phyloP scores from a whole-genome alignment of 305 asterid species.

The Plantago lanceolata region DNA sequence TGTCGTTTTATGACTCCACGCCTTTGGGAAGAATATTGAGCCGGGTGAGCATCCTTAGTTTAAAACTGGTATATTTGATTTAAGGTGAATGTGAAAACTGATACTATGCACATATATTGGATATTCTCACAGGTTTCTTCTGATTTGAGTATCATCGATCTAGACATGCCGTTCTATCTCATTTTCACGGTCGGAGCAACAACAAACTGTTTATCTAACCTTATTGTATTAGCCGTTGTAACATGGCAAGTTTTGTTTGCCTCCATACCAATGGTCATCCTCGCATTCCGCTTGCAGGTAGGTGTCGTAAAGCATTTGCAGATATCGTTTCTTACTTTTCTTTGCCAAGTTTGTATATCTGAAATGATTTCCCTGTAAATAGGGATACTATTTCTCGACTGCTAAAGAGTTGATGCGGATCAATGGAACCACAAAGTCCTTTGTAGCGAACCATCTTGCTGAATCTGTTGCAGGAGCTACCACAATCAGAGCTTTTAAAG shows the following conservation, averaged over 20 bases:
- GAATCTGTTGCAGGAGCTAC: slow-evolving; percentile 78
- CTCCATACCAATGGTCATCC: slow-evolving; percentile 67
- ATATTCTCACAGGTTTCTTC: slow-evolving; percentile 56
- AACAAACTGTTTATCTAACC: slow-evolving; percentile 54
- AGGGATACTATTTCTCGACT: slow-evolving; percentile 77
- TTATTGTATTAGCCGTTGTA: slow-evolving; percentile 56
- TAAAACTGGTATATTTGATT: not conserved
- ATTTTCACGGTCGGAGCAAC: slow-evolving; percentile 73
- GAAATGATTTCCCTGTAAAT: slow-evolving; percentile 15
- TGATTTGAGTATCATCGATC: slow-evolving; percentile 88
- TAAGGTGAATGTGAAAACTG: not conserved
- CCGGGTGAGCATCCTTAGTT: slow-evolving; percentile 42
- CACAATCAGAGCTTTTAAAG: slow-evolving; percentile 78
- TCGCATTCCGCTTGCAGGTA: not conserved
- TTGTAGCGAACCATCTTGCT: slow-evolving; percentile 86
- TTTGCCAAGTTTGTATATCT: slow-evolving; percentile 3
- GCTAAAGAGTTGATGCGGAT: slow-evolving; percentile 91
- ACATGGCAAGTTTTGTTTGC: slow-evolving; percentile 88
- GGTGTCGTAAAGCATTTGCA: not conserved
- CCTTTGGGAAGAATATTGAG: slow-evolving; percentile 88
- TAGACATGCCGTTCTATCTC: slow-evolving; percentile 79
- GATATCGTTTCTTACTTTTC: not conserved
- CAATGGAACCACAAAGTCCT: slow-evolving; percentile 89
- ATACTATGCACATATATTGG: slow-evolving; percentile 16
- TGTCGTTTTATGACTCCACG: slow-evolving; percentile 92